These are phyloP conservation scores for Helenozyma rhizophorensis DNA, from an alignment of 805 yeast species.

Conservation along the genomic window DNA sequence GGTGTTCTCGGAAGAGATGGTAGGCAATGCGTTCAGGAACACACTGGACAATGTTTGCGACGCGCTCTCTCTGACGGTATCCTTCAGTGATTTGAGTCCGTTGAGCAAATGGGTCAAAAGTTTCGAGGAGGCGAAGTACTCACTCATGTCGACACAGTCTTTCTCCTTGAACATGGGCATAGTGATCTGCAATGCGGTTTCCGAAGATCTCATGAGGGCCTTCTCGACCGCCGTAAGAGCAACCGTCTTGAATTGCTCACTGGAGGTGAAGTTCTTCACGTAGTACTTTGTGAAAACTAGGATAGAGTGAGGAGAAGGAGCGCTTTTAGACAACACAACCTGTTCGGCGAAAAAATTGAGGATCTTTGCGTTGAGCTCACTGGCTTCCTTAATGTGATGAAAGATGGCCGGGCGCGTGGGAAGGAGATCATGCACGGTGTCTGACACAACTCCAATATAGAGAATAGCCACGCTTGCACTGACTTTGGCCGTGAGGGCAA, in stretches of 20 bases:
- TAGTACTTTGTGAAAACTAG: constrained; percentile 38
- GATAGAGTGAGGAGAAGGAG: constrained; percentile 34
- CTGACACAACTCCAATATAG: constrained; percentile 22
- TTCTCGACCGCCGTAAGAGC: constrained; percentile 67
- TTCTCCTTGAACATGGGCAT: constrained; percentile 41
- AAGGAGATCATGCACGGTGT: constrained; percentile 19
- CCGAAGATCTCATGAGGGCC: constrained; percentile 75
- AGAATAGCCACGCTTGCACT: constrained; percentile 12
- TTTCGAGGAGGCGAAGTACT: constrained; percentile 33
- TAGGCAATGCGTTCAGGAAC: constrained; percentile 14
- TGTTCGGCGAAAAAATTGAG: constrained; percentile 29
- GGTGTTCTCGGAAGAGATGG: constrained; percentile 17
- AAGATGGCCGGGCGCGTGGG: constrained; percentile 23
- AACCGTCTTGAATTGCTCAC: constrained; percentile 30
- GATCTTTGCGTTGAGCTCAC: constrained; percentile 7
- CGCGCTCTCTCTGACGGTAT: constrained; percentile 51
- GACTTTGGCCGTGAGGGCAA: constrained; percentile 1
- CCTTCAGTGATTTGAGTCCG: constrained; percentile 68
- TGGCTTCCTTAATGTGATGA: constrained; percentile 9
- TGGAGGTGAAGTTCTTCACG: constrained; percentile 37
- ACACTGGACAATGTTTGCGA: constrained; percentile 27
- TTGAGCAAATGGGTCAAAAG: constrained; percentile 49
- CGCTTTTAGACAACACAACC: constrained; percentile 42
- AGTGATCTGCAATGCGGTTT: constrained; percentile 53
- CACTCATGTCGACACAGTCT: constrained; percentile 36